Evolutionary conservation across 495 filamentous ascomycete species (phyloP).

Genomic region (Clavariopsis aquatica): DNA sequence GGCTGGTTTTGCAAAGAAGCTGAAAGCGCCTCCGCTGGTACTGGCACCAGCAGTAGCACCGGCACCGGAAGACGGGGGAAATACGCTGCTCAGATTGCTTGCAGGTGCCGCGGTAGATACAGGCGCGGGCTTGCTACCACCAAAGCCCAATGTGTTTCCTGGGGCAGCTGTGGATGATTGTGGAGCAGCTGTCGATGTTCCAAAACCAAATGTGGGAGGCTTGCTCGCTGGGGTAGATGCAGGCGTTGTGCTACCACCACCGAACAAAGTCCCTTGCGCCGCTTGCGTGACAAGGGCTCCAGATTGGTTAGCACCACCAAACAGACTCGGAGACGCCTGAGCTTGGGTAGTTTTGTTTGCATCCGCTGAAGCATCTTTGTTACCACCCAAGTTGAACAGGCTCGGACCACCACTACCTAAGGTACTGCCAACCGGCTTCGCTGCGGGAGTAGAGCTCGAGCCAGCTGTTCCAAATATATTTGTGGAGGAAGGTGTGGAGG

Average conservation of each 20-base stretch:
- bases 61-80: slow-evolving; percentile 47
- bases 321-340: slow-evolving; percentile 4
- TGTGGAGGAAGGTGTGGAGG: slow-evolving; percentile 37
- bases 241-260: slow-evolving; percentile 30
- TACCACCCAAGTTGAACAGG: slow-evolving; percentile 6
- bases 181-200: slow-evolving; percentile 12
- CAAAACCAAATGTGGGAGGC: slow-evolving; percentile 7
- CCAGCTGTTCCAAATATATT: slow-evolving; percentile 47
- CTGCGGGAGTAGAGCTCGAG: slow-evolving; percentile 14
- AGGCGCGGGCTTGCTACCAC: slow-evolving; percentile 9
- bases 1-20: slow-evolving; percentile 42
- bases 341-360: slow-evolving; percentile 6
- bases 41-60: neutral
- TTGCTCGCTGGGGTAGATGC: slow-evolving; percentile 24
- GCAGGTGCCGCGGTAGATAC: slow-evolving; percentile 23
- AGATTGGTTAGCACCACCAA: slow-evolving; percentile 19
- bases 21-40: neutral
- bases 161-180: slow-evolving; percentile 2
- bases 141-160: neutral
- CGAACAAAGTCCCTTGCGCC: slow-evolving; percentile 33
- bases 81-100: slow-evolving; percentile 34
- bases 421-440: slow-evolving; percentile 14
- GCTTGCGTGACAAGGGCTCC: slow-evolving; percentile 17
- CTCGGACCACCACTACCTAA: neutral
- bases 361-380: slow-evolving; percentile 19